Base-by-base conservation (phyloP, 192 early-diverging fungal genomes). In the Coemansia sp. region DNA sequence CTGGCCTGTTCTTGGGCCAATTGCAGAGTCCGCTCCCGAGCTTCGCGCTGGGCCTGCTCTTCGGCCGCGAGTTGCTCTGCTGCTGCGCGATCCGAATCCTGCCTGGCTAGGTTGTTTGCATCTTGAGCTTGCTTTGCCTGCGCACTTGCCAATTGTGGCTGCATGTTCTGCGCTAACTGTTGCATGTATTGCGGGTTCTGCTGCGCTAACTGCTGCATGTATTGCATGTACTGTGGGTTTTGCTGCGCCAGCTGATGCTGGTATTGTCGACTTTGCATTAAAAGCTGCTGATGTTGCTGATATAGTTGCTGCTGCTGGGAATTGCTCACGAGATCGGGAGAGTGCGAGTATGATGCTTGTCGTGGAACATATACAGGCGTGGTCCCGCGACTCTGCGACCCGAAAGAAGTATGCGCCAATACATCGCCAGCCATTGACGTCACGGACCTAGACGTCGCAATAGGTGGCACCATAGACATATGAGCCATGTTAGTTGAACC, bases 171-270 rank as follows among this genome's bases (percentile, higher is more conserved):
- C 47, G 52, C 58, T 3, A 55, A 45, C 9, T 65, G 69, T 4
- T 52, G 35, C 58, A 64, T 56, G 22, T 37, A 16, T 19, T 59
- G 49, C 50, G 41, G 48, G 32, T 53, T n/a, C 27, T 35, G 43
- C 29, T 27, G 64, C n/a, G 50, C 23, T 19, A 20, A 27, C 53
- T 68, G 59, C 35, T 57, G 55, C 5, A 56, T 59, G 1, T 62
- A 51, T 16, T 50, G 55, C 26, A 65, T 51, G 22, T 38, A n/a
- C 16, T 60, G 49, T 39, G 41, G 49, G 22, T 54, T 18, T 19
- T 37, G 45, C 47, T 29, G 64, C 18, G 50, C 24, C 26, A 22
- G 27, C 54, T 68, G 60, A 16, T 58, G 55, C 3, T 61, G 67
- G 1, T 62, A 51, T n/a, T 51, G 56, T 27, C 62, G 67, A n/a